These are phyloP conservation scores for Leishmania arabica DNA, from an alignment of 208 protist species.

Conservation along the genomic window DNA sequence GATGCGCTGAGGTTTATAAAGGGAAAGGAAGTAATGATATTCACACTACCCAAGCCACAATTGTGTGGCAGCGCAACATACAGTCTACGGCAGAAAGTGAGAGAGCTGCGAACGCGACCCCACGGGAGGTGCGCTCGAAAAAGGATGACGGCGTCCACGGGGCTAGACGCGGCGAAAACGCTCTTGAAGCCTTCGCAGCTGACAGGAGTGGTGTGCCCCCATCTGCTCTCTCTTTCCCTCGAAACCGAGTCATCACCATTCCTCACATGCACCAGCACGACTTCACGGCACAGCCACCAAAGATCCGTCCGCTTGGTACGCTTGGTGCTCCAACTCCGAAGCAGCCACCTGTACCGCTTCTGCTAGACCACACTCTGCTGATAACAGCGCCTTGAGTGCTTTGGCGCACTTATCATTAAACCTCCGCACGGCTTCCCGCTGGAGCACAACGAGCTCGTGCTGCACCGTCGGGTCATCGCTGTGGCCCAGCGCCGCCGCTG, in stretches of 20 bases:
- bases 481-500: constrained; percentile 27
- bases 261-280: background rate
- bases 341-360: constrained; percentile 40
- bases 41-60: background rate
- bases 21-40: background rate
- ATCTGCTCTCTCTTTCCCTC: background rate
- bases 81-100: background rate
- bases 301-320: constrained; percentile 6
- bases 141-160: background rate
- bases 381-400: constrained; percentile 26
- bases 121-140: background rate
- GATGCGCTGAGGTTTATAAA: background rate
- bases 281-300: background rate
- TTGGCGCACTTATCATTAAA: constrained; percentile 50
- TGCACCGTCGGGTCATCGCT: constrained; percentile 34
- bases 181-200: background rate
- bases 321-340: constrained; percentile 25
- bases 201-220: background rate
- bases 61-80: background rate
- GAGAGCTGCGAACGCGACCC: background rate
- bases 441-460: constrained; percentile 34
- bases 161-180: background rate
- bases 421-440: constrained; percentile 33
- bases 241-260: background rate
- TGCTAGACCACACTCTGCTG: constrained; percentile 22